These are phyloP conservation scores for Atkinsonella hypoxylon DNA, from an alignment of 2,329 filamentous ascomycete species.

Conservation along the genomic window DNA sequence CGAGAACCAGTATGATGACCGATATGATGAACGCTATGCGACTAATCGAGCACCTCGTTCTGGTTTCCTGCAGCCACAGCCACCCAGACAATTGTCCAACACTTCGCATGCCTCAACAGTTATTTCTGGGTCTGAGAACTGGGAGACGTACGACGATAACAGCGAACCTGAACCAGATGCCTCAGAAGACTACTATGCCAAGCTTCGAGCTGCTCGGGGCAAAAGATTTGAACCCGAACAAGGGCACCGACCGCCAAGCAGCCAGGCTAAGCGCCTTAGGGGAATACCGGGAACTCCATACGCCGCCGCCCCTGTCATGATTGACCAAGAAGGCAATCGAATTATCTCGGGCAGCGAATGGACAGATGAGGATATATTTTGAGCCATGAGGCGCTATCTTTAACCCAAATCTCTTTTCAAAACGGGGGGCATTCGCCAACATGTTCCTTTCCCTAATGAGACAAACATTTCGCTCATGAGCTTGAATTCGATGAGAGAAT, in stretches of 20 bases:
- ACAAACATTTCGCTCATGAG: too few relatives aligned
- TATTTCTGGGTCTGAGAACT: slow-evolving; percentile 82
- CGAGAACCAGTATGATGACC: slow-evolving; percentile 20
- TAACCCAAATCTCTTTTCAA: not conserved
- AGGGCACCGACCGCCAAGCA: slow-evolving; percentile 27
- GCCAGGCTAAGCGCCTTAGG: slow-evolving; percentile 40
- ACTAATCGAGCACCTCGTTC: slow-evolving; percentile 26
- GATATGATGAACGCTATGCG: slow-evolving; percentile 24
- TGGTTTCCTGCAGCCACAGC: slow-evolving; percentile 29
- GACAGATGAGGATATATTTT: slow-evolving; percentile 53
- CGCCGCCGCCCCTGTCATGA: slow-evolving; percentile 32
- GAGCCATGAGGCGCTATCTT: not conserved
- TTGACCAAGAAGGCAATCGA: slow-evolving; percentile 48
- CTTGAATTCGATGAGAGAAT: too few relatives aligned
- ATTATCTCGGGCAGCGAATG: slow-evolving; percentile 54
- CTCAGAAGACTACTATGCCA: slow-evolving; percentile 69
- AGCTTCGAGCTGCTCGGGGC: slow-evolving; percentile 53
- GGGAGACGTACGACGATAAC: slow-evolving; percentile 89
- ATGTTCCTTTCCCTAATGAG: not conserved
- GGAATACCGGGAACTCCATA: slow-evolving; percentile 33
- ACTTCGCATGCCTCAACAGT: slow-evolving; percentile 66
- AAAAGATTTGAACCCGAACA: slow-evolving; percentile 50
- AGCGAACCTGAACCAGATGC: slow-evolving; percentile 66
- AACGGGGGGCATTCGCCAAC: not conserved
- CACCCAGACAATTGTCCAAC: slow-evolving; percentile 48